Evolutionary conservation across 176 grass and related monocot genomes (phyloP).

Genomic region (Oryza brachyantha): DNA sequence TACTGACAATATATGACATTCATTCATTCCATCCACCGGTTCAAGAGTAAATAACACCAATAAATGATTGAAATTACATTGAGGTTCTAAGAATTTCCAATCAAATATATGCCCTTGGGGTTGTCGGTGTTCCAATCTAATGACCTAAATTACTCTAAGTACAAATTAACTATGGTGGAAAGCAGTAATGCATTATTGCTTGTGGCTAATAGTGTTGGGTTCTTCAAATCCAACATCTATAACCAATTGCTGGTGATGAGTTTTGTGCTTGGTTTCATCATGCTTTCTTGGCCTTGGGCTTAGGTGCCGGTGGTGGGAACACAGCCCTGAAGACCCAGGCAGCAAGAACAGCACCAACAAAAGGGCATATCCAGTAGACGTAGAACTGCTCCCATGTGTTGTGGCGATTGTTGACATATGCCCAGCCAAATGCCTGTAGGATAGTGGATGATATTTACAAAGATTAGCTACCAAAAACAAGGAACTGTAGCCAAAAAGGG

Average conservation of each 20-base stretch:
- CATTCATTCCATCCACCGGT: background rate
- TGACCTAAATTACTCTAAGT: background rate
- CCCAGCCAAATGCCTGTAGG: constrained; percentile 91
- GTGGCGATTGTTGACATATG: constrained; percentile 78
- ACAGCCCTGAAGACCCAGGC: constrained; percentile 68
- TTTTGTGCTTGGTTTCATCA: constrained; percentile 18
- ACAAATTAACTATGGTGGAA: constrained; percentile 5
- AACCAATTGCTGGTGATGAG: background rate
- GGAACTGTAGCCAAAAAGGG: background rate
- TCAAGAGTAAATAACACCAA: background rate
- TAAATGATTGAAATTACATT: background rate
- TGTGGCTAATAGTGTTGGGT: background rate
- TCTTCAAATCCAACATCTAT: background rate
- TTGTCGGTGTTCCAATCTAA: background rate
- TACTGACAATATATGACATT: background rate
- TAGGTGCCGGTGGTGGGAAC: constrained; percentile 33
- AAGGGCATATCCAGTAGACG: constrained; percentile 99
- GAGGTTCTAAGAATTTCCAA: background rate
- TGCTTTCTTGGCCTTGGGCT: constrained; percentile 73
- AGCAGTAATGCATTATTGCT: constrained; percentile 22
- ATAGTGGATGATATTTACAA: background rate
- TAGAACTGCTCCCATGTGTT: constrained; percentile 97
- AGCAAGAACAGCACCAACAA: constrained; percentile 74
- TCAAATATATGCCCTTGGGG: background rate
- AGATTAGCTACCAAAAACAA: background rate